These are phyloP conservation scores for Fusarium subglutinans DNA, from an alignment of 2,329 filamentous ascomycete species.

Conservation along the genomic window DNA sequence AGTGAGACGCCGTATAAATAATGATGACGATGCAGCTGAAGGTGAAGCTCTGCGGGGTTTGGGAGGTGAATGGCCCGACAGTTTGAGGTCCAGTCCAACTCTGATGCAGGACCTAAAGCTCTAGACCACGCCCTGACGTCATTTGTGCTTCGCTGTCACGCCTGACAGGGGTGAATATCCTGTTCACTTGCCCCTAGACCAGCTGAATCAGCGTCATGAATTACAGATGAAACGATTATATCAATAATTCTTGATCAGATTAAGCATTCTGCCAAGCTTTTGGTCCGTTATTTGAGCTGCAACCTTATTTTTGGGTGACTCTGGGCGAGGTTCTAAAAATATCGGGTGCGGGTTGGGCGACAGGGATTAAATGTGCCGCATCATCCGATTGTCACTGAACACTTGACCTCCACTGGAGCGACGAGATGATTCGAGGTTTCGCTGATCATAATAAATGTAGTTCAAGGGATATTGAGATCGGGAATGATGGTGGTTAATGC, in stretches of 20 bases:
- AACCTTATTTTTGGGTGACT: constrained; percentile 10
- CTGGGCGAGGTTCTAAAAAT: constrained; percentile 14
- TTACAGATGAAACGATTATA: background rate
- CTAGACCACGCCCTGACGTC: constrained; percentile 10
- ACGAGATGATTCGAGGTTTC: background rate
- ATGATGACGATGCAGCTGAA: constrained; percentile 2
- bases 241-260: background rate
- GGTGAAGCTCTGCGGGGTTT: constrained; percentile 19
- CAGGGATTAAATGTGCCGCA: constrained; percentile 7
- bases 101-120: background rate
- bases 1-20: background rate
- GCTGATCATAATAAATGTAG: too few relatives aligned
- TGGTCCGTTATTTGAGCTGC: background rate
- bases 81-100: background rate
- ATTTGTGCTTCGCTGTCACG: constrained; percentile 6
- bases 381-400: background rate
- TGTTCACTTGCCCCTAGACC: background rate
- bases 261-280: constrained; percentile 10
- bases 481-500: too few relatives aligned
- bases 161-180: constrained; percentile 1
- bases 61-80: background rate
- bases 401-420: background rate
- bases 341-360: background rate
- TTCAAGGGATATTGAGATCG: too few relatives aligned
- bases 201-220: background rate